phyloP scores from a whole-genome alignment of 345 rosid genomes.

The Geranium brycei region DNA sequence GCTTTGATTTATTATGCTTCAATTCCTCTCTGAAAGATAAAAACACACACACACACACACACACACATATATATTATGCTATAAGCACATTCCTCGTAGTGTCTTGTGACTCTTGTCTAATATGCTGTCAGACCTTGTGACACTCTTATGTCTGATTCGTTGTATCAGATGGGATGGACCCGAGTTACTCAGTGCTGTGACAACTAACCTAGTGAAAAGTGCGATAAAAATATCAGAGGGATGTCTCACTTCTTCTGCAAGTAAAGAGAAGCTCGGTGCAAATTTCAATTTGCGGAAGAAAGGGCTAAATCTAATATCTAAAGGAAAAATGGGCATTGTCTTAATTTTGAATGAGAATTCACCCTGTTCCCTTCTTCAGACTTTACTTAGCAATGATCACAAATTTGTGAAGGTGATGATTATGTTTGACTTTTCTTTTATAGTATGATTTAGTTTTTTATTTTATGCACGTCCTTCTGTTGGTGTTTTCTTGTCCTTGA shows the following conservation, averaged over 20 bases:
- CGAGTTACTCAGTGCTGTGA: slow-evolving; percentile 28
- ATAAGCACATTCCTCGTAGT: no score
- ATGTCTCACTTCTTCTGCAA: slow-evolving; percentile 23
- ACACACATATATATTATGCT: no score
- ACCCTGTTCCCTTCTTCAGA: slow-evolving; percentile 17
- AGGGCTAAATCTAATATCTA: slow-evolving; percentile 37
- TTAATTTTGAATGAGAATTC: slow-evolving; percentile 30
- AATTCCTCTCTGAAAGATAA: no score
- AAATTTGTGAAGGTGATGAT: slow-evolving; percentile 40
- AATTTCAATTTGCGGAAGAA: slow-evolving; percentile 32
- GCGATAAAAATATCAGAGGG: slow-evolving; percentile 32
- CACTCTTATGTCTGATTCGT: neutral
- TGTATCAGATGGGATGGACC: slow-evolving; percentile 37
- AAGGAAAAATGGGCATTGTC: slow-evolving; percentile 53
- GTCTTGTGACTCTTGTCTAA: no score
- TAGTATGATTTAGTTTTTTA: slow-evolving; percentile 6
- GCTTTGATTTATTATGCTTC: no score
- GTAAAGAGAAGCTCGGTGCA: slow-evolving; percentile 24
- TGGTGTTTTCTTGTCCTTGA: no score
- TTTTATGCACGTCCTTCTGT: neutral
- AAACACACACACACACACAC: no score
- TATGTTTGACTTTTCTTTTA: slow-evolving; percentile 2
- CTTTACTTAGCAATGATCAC: slow-evolving; percentile 33
- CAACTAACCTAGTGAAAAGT: slow-evolving; percentile 22
- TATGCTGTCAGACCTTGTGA: slow-evolving; percentile 2